Conservation (phyloP, 1,139 yeast genomes). For the Nakaseomyces glabratus region DNA sequence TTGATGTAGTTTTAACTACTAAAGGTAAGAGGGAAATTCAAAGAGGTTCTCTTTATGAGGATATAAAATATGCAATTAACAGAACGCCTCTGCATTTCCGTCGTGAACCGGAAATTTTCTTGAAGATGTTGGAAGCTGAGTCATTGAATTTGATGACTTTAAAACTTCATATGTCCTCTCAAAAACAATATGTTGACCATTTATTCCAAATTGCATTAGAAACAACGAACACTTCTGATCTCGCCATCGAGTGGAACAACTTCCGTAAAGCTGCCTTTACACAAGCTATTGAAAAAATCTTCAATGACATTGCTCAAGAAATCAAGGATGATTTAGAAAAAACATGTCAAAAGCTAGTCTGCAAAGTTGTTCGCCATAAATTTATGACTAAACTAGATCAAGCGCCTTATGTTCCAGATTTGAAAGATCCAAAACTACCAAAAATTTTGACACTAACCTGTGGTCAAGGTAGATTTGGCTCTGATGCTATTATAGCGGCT, state of each 20-base stretch:
- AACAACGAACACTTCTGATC: slow-evolving; percentile 77
- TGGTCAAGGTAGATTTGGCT: slow-evolving; percentile 73
- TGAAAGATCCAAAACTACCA: slow-evolving; percentile 76
- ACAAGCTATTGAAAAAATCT: slow-evolving; percentile 58
- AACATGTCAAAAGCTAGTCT: slow-evolving; percentile 65
- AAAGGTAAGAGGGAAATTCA: slow-evolving; percentile 81
- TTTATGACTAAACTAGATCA: slow-evolving; percentile 73
- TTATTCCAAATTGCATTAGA: slow-evolving; percentile 52
- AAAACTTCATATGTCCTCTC: slow-evolving; percentile 37
- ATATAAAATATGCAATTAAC: slow-evolving; percentile 83
- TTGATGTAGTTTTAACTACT: slow-evolving; percentile 73
- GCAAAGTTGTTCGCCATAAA: slow-evolving; percentile 57
- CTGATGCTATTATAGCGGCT: slow-evolving; percentile 81
- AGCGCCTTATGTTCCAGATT: slow-evolving; percentile 83
- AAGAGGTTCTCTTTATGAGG: slow-evolving; percentile 72
- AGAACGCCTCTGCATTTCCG: slow-evolving; percentile 68
- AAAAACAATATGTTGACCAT: slow-evolving; percentile 39
- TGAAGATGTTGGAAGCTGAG: slow-evolving; percentile 91
- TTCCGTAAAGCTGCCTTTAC: slow-evolving; percentile 62
- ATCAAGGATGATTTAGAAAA: slow-evolving; percentile 78
- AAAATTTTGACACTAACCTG: slow-evolving; percentile 73
- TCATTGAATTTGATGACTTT: slow-evolving; percentile 46
- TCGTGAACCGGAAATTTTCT: slow-evolving; percentile 65
- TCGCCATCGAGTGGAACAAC: slow-evolving; percentile 74
- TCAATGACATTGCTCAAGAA: slow-evolving; percentile 60